These are phyloP conservation scores for Actinomucor elegans DNA, from an alignment of 371 early-diverging fungal genomes.

Conservation along the genomic window DNA sequence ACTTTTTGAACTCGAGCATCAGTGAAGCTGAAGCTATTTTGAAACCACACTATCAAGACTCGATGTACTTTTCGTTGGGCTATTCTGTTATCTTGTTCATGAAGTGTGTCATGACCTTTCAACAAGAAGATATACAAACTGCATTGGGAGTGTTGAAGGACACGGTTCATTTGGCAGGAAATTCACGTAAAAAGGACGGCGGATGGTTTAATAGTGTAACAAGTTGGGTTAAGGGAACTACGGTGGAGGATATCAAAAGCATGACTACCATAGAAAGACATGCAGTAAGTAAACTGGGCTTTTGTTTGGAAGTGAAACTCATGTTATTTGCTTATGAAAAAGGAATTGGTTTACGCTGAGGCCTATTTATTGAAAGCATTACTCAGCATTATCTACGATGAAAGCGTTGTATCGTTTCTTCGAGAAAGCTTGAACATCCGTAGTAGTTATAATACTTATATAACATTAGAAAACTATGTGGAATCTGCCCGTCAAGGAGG, in stretches of 20 bases:
- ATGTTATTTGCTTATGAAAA: neutral
- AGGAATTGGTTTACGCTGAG: constrained; percentile 76
- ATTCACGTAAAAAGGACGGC: constrained; percentile 48
- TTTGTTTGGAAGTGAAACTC: neutral
- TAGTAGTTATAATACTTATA: constrained; percentile 62
- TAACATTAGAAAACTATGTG: constrained; percentile 53
- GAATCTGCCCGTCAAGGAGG: constrained; percentile 6
- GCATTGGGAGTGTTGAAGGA: constrained; percentile 61
- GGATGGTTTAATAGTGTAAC: constrained; percentile 39
- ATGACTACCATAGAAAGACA: constrained; percentile 71
- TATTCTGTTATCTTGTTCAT: constrained; percentile 64
- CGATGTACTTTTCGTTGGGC: constrained; percentile 70
- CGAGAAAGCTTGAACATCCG: constrained; percentile 76
- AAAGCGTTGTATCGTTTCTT: constrained; percentile 69
- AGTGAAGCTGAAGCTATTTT: constrained; percentile 61
- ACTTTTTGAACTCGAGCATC: constrained; percentile 68
- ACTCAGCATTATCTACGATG: constrained; percentile 66
- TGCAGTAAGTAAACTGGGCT: constrained; percentile 44
- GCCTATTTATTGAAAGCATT: constrained; percentile 67
- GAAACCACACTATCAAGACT: constrained; percentile 36
- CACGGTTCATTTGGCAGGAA: constrained; percentile 54
- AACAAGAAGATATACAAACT: constrained; percentile 55
- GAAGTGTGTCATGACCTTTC: constrained; percentile 75
- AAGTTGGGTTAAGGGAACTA: constrained; percentile 38
- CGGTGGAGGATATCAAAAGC: constrained; percentile 45